These are phyloP conservation scores for Aspergillus fumigatus DNA, from an alignment of 2,329 filamentous ascomycete genomes.

Conservation along the genomic window DNA sequence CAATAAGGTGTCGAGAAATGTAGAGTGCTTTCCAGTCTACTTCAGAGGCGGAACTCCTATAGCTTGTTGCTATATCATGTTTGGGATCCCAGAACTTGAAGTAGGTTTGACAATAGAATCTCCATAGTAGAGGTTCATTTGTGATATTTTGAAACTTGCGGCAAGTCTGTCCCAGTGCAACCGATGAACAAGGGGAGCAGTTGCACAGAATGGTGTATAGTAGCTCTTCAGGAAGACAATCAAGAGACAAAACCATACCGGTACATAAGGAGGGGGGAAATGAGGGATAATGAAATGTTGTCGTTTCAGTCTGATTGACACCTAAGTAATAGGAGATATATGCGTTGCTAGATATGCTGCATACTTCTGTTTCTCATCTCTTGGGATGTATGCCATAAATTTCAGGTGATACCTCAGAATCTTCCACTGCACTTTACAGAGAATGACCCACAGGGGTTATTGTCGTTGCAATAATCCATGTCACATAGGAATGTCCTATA, in stretches of 20 bases:
- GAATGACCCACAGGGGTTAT: no score
- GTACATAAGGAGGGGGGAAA: conserved; percentile 3
- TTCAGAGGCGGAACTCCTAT: conserved; percentile 49
- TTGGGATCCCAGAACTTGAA: conserved; percentile 72
- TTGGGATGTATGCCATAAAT: no score
- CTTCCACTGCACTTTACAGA: no score
- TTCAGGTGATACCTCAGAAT: no score
- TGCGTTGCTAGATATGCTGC: no score
- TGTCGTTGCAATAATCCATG: no score
- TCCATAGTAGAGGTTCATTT: conserved; percentile 75
- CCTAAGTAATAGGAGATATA: no score
- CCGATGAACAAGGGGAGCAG: conserved; percentile 48
- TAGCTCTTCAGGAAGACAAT: conserved; percentile 72
- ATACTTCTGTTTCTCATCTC: no score
- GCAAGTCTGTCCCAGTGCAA: conserved; percentile 56
- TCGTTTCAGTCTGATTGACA: neutral
- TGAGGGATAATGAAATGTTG: neutral
- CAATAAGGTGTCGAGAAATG: conserved; percentile 50
- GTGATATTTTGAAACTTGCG: conserved; percentile 61
- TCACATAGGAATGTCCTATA: no score
- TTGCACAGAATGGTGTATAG: conserved; percentile 71
- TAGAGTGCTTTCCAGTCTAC: conserved; percentile 74
- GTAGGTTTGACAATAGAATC: conserved; percentile 61
- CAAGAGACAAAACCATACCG: conserved; percentile 33
- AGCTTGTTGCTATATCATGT: conserved; percentile 57